Evolutionary conservation across 2,329 filamentous ascomycete species (phyloP).

Genomic region (Xylaria hypoxylon): DNA sequence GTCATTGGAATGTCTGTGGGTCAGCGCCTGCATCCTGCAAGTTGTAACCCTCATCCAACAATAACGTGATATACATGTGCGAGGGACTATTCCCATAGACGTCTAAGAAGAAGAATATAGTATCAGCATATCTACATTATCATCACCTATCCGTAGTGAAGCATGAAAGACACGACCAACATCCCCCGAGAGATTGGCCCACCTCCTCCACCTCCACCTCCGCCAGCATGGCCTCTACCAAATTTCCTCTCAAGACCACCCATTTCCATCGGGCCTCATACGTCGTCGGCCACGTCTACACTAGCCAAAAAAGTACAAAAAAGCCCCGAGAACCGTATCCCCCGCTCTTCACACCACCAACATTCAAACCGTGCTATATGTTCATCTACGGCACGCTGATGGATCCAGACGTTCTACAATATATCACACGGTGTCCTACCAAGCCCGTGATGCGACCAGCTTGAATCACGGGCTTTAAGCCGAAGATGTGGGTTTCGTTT

Average conservation of each 20-base stretch:
- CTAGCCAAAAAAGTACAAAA: conserved; percentile 16
- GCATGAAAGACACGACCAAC: background rate
- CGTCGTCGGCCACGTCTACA: background rate
- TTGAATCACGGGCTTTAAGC: conserved; percentile 23
- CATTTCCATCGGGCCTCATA: background rate
- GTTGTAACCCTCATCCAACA: background rate
- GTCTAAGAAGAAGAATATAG: background rate
- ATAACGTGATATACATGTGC: background rate
- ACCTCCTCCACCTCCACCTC: background rate
- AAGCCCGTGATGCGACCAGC: conserved; percentile 9
- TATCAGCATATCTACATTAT: background rate
- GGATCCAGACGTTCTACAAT: conserved; percentile 18
- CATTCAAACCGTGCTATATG: conserved; percentile 25
- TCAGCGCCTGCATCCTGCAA: background rate
- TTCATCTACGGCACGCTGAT: conserved; percentile 30
- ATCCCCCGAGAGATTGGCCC: background rate
- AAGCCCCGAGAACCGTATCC: conserved; percentile 4
- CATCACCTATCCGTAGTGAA: background rate
- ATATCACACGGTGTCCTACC: conserved; percentile 9
- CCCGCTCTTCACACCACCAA: conserved; percentile 16
- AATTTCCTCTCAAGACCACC: conserved; percentile 6
- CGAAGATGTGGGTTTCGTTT: conserved; percentile 23
- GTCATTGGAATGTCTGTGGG: background rate
- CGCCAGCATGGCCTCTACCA: conserved; percentile 4
- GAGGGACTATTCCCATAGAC: background rate